Conservation (phyloP, 2,329 filamentous ascomycete species). For the Xylariaceae sp. region DNA sequence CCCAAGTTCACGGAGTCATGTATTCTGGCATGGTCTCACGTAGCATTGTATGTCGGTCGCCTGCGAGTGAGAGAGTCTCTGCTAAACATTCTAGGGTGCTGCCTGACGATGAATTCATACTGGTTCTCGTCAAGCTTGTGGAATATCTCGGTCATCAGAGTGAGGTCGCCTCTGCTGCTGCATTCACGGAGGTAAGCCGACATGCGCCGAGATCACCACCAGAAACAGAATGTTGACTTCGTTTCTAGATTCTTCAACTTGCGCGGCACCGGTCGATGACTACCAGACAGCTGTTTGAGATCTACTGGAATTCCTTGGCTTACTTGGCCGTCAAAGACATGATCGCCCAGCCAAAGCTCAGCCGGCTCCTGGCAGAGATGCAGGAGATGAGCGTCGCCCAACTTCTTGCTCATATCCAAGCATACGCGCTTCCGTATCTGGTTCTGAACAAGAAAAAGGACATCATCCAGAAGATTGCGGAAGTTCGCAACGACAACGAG, state of each 20-base stretch:
- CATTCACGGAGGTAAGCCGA: slow-evolving; percentile 67
- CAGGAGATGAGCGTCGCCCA: slow-evolving; percentile 69
- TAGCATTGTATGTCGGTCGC: slow-evolving; percentile 56
- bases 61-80: slow-evolving; percentile 6
- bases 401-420: slow-evolving; percentile 70
- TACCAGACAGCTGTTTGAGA: slow-evolving; percentile 66
- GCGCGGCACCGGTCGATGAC: slow-evolving; percentile 59
- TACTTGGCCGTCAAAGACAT: slow-evolving; percentile 80
- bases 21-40: slow-evolving; percentile 78
- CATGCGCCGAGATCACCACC: no score
- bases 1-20: slow-evolving; percentile 72
- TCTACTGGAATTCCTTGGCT: slow-evolving; percentile 84
- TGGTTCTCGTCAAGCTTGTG: slow-evolving; percentile 76
- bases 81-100: slow-evolving; percentile 47
- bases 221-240: neutral
- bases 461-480: slow-evolving; percentile 73
- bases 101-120: slow-evolving; percentile 76
- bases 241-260: slow-evolving; percentile 56
- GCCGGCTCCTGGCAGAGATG: slow-evolving; percentile 73
- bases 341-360: slow-evolving; percentile 72
- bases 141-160: slow-evolving; percentile 85
- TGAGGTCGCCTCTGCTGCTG: slow-evolving; percentile 69
- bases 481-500: slow-evolving; percentile 66
- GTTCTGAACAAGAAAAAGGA: slow-evolving; percentile 73
- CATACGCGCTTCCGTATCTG: slow-evolving; percentile 78